A percentile compares a stretch with the other conserved stretches of the same genome.
These are phyloP conservation scores for Talaromyces sp. DNA, from an alignment of 2,329 filamentous ascomycete genomes.

Conservation along the genomic window DNA sequence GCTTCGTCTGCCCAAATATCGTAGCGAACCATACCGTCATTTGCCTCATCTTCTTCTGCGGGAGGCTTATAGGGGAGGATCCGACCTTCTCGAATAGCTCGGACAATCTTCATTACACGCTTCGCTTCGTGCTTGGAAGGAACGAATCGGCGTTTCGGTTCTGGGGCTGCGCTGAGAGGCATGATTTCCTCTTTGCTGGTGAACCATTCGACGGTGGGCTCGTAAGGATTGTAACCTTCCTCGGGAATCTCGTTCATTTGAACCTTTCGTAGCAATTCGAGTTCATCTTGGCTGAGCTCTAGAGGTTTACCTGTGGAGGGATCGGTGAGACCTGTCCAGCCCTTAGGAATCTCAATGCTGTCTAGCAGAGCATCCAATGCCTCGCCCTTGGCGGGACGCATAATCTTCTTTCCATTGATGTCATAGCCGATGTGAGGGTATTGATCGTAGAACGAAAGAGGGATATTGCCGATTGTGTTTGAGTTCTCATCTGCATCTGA, in stretches of 20 bases:
- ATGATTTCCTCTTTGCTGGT: slow-evolving; percentile 86
- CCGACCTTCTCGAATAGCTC: slow-evolving; percentile 88
- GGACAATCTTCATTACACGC: slow-evolving; percentile 93
- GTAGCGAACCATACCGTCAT: slow-evolving; percentile 69
- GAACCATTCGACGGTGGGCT: slow-evolving; percentile 92
- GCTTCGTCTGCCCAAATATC: slow-evolving; percentile 96
- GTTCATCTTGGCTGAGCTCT: slow-evolving; percentile 79
- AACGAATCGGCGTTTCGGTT: slow-evolving; percentile 91
- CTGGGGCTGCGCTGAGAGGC: slow-evolving; percentile 89
- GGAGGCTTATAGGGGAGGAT: slow-evolving; percentile 86
- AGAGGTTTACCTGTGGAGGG: slow-evolving; percentile 90
- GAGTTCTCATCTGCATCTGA: slow-evolving; percentile 72
- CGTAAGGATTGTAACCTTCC: slow-evolving; percentile 89
- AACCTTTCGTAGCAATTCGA: slow-evolving; percentile 82
- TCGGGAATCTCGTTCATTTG: slow-evolving; percentile 85
- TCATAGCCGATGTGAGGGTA: slow-evolving; percentile 99
- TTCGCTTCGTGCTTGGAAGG: slow-evolving; percentile 97
- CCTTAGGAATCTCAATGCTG: slow-evolving; percentile 94
- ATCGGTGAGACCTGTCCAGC: slow-evolving; percentile 94
- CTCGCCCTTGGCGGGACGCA: slow-evolving; percentile 90
- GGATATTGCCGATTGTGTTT: slow-evolving; percentile 96
- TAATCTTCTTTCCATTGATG: slow-evolving; percentile 97
- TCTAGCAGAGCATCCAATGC: slow-evolving; percentile 90
- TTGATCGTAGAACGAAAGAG: slow-evolving; percentile 90
- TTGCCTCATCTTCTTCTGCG: slow-evolving; percentile 65